Base-by-base conservation (phyloP, 768 basidiomycete genomes). In the Russula dissimulans region DNA sequence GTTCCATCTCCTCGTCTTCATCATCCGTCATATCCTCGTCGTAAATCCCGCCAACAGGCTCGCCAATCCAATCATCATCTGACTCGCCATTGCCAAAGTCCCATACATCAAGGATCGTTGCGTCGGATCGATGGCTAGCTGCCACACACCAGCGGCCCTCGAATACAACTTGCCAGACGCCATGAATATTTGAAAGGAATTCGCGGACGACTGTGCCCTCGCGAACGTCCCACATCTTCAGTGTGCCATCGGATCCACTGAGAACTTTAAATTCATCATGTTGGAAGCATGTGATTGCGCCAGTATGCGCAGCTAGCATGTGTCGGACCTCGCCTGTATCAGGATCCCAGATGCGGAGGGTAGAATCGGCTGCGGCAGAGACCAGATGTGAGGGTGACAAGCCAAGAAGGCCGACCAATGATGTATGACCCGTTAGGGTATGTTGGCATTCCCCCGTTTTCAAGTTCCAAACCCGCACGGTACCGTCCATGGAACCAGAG, bases 281-380 rank as follows among this genome's bases (percentile, higher is more conserved):
- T 72, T 95, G 93, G 79, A 98, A 97, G 75, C 95, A 99, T 17
- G 97, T 98, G 66, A 99, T 98, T n/a, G 95, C 94, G 22, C 95
- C 95, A 6, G 88, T 89, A 71, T 98, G 95, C 1, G 91, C 92
- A 4, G 87, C 85, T 34, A 99, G 81, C 0, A 87, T 85, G 65
- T 94, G 87, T 42, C 81, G 83, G 34, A 91, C 78, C 59, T 85
- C 84, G 57, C 92, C 91, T 0, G 83, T 83, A 41, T 86, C 83
- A 1, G 94, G 90, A 68, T 98, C 88, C 95, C 95, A 98, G 44
- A 98, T 82, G 8, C 95, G 86, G 8, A 99, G 76, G 0, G 94
- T 95, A 22, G 92, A 93, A 71, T 99, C 95, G 18, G 95, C 95
- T 0, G 97, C 95, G 4, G 94, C 97, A 39, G 92, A 95, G 58